A percentile compares a stretch with the other conserved stretches of the same genome.
Conservation (phyloP, 495 filamentous ascomycete genomes). For the Aspergillus carlsbadensis region DNA sequence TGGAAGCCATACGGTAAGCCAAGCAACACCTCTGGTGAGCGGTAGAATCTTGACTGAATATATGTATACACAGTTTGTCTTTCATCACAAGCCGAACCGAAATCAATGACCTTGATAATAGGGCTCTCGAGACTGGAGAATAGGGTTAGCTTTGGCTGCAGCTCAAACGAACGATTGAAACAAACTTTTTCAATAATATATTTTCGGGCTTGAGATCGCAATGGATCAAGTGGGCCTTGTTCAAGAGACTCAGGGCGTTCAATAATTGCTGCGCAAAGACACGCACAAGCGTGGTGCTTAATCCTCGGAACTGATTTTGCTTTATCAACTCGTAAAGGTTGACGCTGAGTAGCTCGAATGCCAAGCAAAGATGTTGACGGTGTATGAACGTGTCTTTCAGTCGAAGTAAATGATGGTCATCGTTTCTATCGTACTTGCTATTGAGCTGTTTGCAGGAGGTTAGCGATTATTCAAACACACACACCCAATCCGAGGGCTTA, state of each 20-base stretch:
- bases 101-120: slow-evolving; percentile 99
- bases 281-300: slow-evolving; percentile 95
- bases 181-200: slow-evolving; percentile 92
- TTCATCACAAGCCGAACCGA: slow-evolving; percentile 98
- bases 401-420: slow-evolving; percentile 94
- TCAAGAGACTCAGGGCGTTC: slow-evolving; percentile 86
- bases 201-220: slow-evolving; percentile 99
- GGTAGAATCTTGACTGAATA: slow-evolving; percentile 97
- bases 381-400: slow-evolving; percentile 99
- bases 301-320: slow-evolving; percentile 97
- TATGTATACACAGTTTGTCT: slow-evolving; percentile 99
- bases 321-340: slow-evolving; percentile 99
- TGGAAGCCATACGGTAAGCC: slow-evolving; percentile 68
- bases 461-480: slow-evolving; percentile 16
- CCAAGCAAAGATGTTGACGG: slow-evolving; percentile 93
- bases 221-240: slow-evolving; percentile 96
- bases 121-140: slow-evolving; percentile 80
- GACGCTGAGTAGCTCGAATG: slow-evolving; percentile 96
- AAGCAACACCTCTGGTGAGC: slow-evolving; percentile 92
- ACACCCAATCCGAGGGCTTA: slow-evolving; percentile 40
- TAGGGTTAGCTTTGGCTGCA: slow-evolving; percentile 5
- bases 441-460: slow-evolving; percentile 68
- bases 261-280: slow-evolving; percentile 98
- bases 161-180: neutral
- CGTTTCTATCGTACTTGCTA: slow-evolving; percentile 97